Conservation (phyloP, 2,329 filamentous ascomycete species). For the Colletotrichum phormii region DNA sequence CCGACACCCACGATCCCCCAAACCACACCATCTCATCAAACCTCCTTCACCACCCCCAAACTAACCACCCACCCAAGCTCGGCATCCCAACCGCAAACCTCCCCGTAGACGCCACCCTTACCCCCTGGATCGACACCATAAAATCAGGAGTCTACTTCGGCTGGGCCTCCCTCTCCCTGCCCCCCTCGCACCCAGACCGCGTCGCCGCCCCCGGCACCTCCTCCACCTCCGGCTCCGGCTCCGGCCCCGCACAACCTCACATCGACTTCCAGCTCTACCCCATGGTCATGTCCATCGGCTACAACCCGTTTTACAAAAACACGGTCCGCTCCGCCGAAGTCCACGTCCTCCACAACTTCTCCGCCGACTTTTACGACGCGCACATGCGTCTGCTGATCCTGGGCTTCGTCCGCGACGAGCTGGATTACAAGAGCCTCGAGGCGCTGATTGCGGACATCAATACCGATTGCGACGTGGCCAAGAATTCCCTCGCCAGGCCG, state of each 20-base stretch:
- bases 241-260: slow-evolving; percentile 42
- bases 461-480: slow-evolving; percentile 87
- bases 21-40: no score
- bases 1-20: background rate
- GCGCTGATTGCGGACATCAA: slow-evolving; percentile 89
- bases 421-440: slow-evolving; percentile 87
- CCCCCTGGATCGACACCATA: slow-evolving; percentile 71
- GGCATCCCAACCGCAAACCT: slow-evolving; percentile 98
- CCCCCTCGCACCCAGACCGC: slow-evolving; percentile 58
- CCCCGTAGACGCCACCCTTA: slow-evolving; percentile 72
- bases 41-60: background rate
- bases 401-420: slow-evolving; percentile 90
- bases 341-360: slow-evolving; percentile 84
- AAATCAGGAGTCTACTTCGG: slow-evolving; percentile 93
- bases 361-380: slow-evolving; percentile 84
- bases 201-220: slow-evolving; percentile 21
- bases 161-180: slow-evolving; percentile 80
- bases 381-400: slow-evolving; percentile 83
- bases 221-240: slow-evolving; percentile 19
- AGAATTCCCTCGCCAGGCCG: slow-evolving; percentile 75
- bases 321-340: slow-evolving; percentile 87
- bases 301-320: slow-evolving; percentile 98
- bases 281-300: slow-evolving; percentile 95
- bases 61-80: slow-evolving; percentile 66
- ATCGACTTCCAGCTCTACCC: slow-evolving; percentile 68